phyloP scores from a whole-genome alignment of 2,329 filamentous ascomycete genomes.

The Teratosphaeria epicoccoides region DNA sequence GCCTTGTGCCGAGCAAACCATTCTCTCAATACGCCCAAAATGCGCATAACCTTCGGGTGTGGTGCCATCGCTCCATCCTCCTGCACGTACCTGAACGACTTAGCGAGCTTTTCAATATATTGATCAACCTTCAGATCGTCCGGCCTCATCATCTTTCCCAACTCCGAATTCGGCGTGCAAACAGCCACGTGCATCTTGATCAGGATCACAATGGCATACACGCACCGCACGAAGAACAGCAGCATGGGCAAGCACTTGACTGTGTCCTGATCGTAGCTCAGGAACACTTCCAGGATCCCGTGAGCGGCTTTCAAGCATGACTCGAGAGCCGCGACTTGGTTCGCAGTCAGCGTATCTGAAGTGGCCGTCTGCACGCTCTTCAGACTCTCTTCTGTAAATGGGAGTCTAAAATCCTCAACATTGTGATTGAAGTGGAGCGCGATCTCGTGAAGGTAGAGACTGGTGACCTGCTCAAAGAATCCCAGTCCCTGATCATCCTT shows the following conservation, averaged over 20 bases:
- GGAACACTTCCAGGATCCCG: slow-evolving; percentile 39
- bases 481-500: slow-evolving; percentile 25
- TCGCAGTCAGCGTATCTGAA: slow-evolving; percentile 33
- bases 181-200: slow-evolving; percentile 51
- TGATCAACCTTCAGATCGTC: slow-evolving; percentile 38
- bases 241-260: slow-evolving; percentile 37
- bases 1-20: slow-evolving; percentile 33
- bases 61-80: slow-evolving; percentile 21
- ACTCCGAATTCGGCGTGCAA: slow-evolving; percentile 36
- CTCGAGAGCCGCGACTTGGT: slow-evolving; percentile 37
- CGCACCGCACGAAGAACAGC: slow-evolving; percentile 39
- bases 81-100: slow-evolving; percentile 26
- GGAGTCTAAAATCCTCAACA: slow-evolving; percentile 35
- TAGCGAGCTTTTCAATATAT: slow-evolving; percentile 36
- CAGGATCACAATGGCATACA: slow-evolving; percentile 47
- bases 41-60: slow-evolving; percentile 38
- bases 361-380: slow-evolving; percentile 28
- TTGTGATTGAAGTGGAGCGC: slow-evolving; percentile 38
- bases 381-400: slow-evolving; percentile 33
- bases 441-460: slow-evolving; percentile 42
- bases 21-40: slow-evolving; percentile 35
- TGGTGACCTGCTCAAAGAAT: slow-evolving; percentile 38
- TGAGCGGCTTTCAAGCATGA: slow-evolving; percentile 37
- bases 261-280: slow-evolving; percentile 37
- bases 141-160: slow-evolving; percentile 39